Conservation (phyloP, 1,139 yeast species). For the Debaryomyces sp. region DNA sequence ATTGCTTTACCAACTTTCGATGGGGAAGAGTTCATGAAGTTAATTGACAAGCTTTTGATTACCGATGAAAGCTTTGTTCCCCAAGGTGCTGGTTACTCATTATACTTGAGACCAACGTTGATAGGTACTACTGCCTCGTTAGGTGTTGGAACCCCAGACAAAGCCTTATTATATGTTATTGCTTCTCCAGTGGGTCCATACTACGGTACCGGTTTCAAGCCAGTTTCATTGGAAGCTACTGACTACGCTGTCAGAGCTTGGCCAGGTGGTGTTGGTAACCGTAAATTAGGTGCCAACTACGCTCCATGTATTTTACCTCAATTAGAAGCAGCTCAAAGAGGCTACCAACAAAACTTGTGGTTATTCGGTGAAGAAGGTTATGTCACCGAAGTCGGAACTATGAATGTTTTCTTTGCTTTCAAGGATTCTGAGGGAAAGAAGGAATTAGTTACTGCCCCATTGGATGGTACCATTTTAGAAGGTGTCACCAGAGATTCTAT, state of each 20-base stretch:
- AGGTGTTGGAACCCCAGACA: slow-evolving; percentile 81
- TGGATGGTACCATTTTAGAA: slow-evolving; percentile 94
- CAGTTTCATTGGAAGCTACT: slow-evolving; percentile 90
- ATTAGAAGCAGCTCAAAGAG: slow-evolving; percentile 81
- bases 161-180: slow-evolving; percentile 80
- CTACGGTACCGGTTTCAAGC: slow-evolving; percentile 88
- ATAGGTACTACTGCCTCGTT: slow-evolving; percentile 88
- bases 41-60: slow-evolving; percentile 72
- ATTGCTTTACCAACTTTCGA: slow-evolving; percentile 88
- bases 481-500: slow-evolving; percentile 96
- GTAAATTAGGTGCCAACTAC: slow-evolving; percentile 95
- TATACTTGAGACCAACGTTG: slow-evolving; percentile 91
- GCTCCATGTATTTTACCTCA: slow-evolving; percentile 95
- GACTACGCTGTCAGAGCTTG: slow-evolving; percentile 96
- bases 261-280: slow-evolving; percentile 98
- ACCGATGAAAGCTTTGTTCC: slow-evolving; percentile 82
- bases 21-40: slow-evolving; percentile 69
- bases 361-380: slow-evolving; percentile 87
- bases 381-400: slow-evolving; percentile 96
- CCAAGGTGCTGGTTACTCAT: slow-evolving; percentile 79
- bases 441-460: slow-evolving; percentile 93
- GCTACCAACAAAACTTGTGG: slow-evolving; percentile 96
- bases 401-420: slow-evolving; percentile 91
- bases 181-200: slow-evolving; percentile 97
- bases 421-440: slow-evolving; percentile 74